A percentile compares a stretch with the other conserved stretches of the same genome.
Evolutionary conservation across 2,329 filamentous ascomycete species (phyloP).

Genomic region (Calcarisporium arbuscula): DNA sequence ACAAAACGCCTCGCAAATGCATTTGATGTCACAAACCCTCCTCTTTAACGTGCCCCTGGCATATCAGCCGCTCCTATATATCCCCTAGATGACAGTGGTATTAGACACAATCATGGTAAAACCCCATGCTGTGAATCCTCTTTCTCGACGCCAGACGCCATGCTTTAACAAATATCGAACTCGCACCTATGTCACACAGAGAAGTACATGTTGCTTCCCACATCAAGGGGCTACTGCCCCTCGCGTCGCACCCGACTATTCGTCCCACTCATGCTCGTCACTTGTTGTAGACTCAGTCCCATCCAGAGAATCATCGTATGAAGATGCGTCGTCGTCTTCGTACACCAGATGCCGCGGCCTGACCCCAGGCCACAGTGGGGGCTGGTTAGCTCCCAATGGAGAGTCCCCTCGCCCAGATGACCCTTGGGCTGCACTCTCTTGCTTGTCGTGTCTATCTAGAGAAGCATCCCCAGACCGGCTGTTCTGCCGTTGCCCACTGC

Average conservation of each 20-base stretch:
- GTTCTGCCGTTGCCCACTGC: conserved; percentile 10
- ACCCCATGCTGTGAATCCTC: too few relatives aligned
- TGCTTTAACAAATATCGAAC: too few relatives aligned
- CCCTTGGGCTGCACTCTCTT: conserved; percentile 11
- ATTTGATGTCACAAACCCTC: too few relatives aligned
- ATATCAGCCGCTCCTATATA: too few relatives aligned
- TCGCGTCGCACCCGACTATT: conserved; percentile 12
- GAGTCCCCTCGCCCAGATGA: conserved; percentile 14
- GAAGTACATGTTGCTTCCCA: too few relatives aligned
- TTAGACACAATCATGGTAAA: too few relatives aligned
- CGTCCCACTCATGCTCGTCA: conserved; percentile 18
- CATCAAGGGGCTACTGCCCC: too few relatives aligned
- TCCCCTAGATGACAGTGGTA: too few relatives aligned
- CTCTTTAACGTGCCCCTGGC: too few relatives aligned
- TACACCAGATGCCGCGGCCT: conserved; percentile 21
- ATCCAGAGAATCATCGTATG: conserved; percentile 22
- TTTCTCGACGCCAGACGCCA: too few relatives aligned
- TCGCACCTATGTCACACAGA: too few relatives aligned
- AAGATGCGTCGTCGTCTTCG: conserved; percentile 28
- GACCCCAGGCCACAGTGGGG: conserved; percentile 39
- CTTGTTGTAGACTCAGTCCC: conserved; percentile 22
- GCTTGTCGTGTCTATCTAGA: conserved; percentile 3
- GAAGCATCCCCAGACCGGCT: conserved; percentile 4
- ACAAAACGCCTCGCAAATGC: too few relatives aligned
- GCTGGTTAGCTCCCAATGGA: conserved; percentile 24